phyloP scores from a whole-genome alignment of 768 basidiomycete genomes.

The Tylopilus subfusipes region DNA sequence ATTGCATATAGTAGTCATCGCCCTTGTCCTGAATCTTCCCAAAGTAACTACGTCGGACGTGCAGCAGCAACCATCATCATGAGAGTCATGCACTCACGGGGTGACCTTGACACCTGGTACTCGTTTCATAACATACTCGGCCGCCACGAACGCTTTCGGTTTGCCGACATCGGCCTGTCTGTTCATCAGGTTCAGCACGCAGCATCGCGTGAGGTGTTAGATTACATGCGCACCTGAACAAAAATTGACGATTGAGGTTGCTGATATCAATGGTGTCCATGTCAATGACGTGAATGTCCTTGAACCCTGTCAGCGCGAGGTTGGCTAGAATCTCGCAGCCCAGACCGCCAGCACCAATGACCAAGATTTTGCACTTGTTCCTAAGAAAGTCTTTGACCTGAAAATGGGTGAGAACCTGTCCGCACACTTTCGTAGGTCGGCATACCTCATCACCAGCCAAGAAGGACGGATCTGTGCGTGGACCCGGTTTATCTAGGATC shows the following conservation, averaged over 20 bases:
- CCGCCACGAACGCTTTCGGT: conserved; percentile 90
- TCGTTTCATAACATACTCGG: conserved; percentile 94
- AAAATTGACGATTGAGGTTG: conserved; percentile 96
- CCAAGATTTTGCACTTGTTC: conserved; percentile 84
- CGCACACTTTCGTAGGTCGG: neutral
- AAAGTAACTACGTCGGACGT: conserved; percentile 61
- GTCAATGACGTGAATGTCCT: conserved; percentile 98
- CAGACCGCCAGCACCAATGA: conserved; percentile 96
- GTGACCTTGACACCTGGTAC: conserved; percentile 96
- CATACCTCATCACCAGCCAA: conserved; percentile 75
- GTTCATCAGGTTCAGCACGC: conserved; percentile 1
- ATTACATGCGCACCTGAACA: conserved; percentile 70
- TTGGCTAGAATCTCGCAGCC: conserved; percentile 98
- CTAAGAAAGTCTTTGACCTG: conserved; percentile 89
- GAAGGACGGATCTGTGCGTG: conserved; percentile 83
- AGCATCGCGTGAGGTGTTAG: neutral
- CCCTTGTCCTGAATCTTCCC: conserved; percentile 99
- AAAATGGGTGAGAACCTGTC: neutral
- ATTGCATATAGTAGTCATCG: conserved; percentile 93
- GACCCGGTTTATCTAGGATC: conserved; percentile 80
- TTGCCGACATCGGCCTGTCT: conserved; percentile 91
- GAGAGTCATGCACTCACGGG: conserved; percentile 57
- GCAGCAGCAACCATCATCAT: neutral
- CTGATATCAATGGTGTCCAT: conserved; percentile 99
- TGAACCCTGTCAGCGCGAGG: conserved; percentile 93